Percentiles rank a stretch among this genome's conserved stretches.
Evolutionary conservation across 371 early-diverging fungal species (phyloP).

Genomic region (Rhizopus microsporus): DNA sequence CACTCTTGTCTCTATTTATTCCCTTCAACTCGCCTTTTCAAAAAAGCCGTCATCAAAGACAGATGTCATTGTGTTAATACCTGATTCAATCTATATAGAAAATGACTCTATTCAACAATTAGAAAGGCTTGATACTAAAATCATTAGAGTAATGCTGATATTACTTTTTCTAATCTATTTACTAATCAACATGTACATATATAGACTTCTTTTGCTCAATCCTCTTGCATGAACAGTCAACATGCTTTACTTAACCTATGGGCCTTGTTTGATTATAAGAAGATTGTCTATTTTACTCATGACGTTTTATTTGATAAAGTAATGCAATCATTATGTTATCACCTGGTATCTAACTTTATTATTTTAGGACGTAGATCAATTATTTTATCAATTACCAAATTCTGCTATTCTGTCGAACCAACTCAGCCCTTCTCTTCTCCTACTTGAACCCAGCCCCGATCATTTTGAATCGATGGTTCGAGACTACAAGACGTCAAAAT

Average conservation of each 20-base stretch:
- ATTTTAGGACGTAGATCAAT: constrained; percentile 32
- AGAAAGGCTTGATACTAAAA: constrained; percentile 14
- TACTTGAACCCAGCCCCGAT: constrained; percentile 19
- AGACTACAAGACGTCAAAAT: constrained; percentile 4
- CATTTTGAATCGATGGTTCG: constrained; percentile 12
- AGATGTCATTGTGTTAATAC: constrained; percentile 24
- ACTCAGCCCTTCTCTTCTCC: constrained; percentile 4
- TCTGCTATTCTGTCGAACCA: constrained; percentile 12
- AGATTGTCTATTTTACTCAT: constrained; percentile 32
- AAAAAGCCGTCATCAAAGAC: constrained; percentile 10
- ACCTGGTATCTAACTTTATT: constrained; percentile 4
- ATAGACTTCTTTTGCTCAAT: constrained; percentile 13
- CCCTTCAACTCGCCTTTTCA: constrained; percentile 19
- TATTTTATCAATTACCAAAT: constrained; percentile 18
- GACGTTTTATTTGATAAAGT: constrained; percentile 34
- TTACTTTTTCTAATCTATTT: too few species aligned
- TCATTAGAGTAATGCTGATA: constrained; percentile 11
- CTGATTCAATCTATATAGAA: constrained; percentile 14
- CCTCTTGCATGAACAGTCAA: background rate
- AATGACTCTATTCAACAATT: constrained; percentile 1
- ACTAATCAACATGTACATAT: too few species aligned
- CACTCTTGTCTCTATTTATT: constrained; percentile 29
- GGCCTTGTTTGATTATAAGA: constrained; percentile 21
- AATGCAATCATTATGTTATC: constrained; percentile 5
- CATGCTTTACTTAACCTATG: constrained; percentile 7